Base-by-base conservation (phyloP, 805 yeast species). In the Sugiyamaella valdiviana region DNA sequence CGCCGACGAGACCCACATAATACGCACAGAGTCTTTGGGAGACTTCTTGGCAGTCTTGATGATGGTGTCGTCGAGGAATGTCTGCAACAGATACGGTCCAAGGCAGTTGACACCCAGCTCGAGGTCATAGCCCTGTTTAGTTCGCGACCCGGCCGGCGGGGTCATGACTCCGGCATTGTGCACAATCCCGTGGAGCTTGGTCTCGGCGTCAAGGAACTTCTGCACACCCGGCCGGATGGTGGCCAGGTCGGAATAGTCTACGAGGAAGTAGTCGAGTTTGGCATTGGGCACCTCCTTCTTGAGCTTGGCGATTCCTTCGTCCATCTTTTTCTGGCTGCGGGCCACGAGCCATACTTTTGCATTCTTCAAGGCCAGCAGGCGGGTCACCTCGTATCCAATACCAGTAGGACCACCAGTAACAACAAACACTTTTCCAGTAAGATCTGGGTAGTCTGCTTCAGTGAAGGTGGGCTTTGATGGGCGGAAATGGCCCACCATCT, bases 41-140 rank as follows among this genome's bases (percentile, higher is more conserved):
- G 63, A 57, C 2, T 46, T 48, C 35, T 58, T 49, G 2, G 69
- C 64, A 1, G 74, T 60, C 17, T 63, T 55, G 22, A 65, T 49
- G 20, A 76, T 47, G 2, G 72, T 51, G 5, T 75, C 74, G 19
- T 62, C 64, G 40, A 74, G 56, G 21, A 63, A 57, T 46, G 66
- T 66, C 48, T 73, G 70, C 17, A 77, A 58, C 15, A 75, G 57
- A 45, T 66, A 72, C 24, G 76, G 75, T 2, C 75, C 80, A 14
- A 77, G 53, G 21, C 58, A 66, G 57, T 77, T 78, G 17, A 72
- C 70, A 6, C 78, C 81, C 39, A 75, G 59, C 48, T 73, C 76
- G 35, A 64, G 47, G 44, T 77, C 80, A 48, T 65, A 68, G 5
- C 76, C 78, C 59, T 77, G 78, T 10, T 58, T 52, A 3, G 79